Conservation (phyloP, 2,329 filamentous ascomycete species). For the Calcarisporium arbuscula region DNA sequence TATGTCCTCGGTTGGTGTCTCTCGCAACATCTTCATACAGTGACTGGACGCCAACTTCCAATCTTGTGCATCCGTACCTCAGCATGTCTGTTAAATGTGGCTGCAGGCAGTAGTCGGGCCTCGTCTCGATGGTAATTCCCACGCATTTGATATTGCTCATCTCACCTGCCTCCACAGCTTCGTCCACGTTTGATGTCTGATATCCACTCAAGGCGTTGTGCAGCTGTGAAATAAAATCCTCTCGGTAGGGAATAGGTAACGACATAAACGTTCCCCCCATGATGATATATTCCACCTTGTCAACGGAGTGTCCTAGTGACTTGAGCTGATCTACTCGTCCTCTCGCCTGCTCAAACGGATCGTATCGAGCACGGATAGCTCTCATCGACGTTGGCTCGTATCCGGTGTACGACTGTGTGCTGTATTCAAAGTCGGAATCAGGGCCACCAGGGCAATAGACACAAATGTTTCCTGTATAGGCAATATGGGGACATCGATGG, state of each 20-base stretch:
- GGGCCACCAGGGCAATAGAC: conserved; percentile 97
- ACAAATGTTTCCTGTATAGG: conserved; percentile 97
- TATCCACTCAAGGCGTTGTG: conserved; percentile 97
- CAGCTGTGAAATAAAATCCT: conserved; percentile 89
- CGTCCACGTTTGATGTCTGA: conserved; percentile 87
- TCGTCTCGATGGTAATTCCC: conserved; percentile 95
- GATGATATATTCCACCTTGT: conserved; percentile 99
- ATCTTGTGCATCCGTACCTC: conserved; percentile 89
- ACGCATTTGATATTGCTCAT: conserved; percentile 98
- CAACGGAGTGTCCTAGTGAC: conserved; percentile 89
- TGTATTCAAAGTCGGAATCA: conserved; percentile 98
- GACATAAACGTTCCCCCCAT: conserved; percentile 99
- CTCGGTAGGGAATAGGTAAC: conserved; percentile 77
- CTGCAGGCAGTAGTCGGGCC: conserved; percentile 93
- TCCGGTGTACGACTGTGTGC: conserved; percentile 96
- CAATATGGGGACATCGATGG: conserved; percentile 93
- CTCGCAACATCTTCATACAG: conserved; percentile 97
- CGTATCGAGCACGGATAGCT: conserved; percentile 92
- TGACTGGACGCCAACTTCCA: conserved; percentile 94
- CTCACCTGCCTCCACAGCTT: conserved; percentile 88
- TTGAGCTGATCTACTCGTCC: conserved; percentile 96
- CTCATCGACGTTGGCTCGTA: conserved; percentile 99
- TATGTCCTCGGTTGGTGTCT: conserved; percentile 95
- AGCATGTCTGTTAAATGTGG: conserved; percentile 95
- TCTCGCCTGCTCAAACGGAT: conserved; percentile 94